These are phyloP conservation scores for Phalaenopsis equestris DNA, from an alignment of 106 monocot species.

Conservation along the genomic window DNA sequence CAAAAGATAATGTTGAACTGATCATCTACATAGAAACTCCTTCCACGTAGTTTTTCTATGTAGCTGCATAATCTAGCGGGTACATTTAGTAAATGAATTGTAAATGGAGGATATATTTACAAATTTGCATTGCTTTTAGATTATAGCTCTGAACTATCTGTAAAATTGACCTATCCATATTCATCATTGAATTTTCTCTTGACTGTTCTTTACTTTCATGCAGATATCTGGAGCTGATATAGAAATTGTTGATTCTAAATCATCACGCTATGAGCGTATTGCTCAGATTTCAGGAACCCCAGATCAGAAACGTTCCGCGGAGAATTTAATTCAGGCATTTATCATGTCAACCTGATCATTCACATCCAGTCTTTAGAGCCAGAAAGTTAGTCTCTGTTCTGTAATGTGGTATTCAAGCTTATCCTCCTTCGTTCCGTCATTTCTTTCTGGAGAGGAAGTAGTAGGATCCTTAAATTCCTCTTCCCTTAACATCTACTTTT, in stretches of 20 bases:
- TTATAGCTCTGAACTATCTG: neutral
- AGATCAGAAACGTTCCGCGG: slow-evolving; percentile 81
- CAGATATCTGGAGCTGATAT: slow-evolving; percentile 94
- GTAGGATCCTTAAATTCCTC: neutral
- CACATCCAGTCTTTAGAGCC: neutral
- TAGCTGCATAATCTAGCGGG: no score
- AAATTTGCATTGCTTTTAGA: neutral
- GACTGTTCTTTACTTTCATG: slow-evolving; percentile 10
- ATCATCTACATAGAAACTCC: no score
- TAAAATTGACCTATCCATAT: neutral
- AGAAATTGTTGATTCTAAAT: slow-evolving; percentile 79
- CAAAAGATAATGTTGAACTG: no score
- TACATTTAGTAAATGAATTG: neutral
- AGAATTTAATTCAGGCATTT: slow-evolving; percentile 94
- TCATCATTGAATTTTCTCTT: neutral
- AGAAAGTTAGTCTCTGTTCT: neutral
- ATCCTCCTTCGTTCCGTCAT: neutral
- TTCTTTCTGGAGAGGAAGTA: neutral
- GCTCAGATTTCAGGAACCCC: slow-evolving; percentile 79
- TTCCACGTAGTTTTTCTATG: no score
- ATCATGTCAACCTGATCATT: slow-evolving; percentile 68
- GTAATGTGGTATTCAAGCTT: neutral
- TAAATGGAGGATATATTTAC: neutral
- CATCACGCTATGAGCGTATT: slow-evolving; percentile 64
- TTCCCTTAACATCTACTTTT: slow-evolving; percentile 4